These are phyloP conservation scores for Ceratonia siliqua DNA, from an alignment of 306 rosid genomes.

Conservation along the genomic window DNA sequence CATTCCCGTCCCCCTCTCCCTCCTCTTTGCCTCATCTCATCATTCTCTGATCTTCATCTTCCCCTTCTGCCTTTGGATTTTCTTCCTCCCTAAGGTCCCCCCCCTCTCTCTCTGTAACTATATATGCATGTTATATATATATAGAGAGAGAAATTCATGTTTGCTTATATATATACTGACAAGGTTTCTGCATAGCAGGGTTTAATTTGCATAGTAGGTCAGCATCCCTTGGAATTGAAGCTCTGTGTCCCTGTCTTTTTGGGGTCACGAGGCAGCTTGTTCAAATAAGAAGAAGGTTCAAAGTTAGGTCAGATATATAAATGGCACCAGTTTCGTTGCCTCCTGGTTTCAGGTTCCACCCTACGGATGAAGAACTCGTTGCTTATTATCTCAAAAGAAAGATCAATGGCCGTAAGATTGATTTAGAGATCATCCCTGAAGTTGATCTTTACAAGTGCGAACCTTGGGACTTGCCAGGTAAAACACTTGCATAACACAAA, in stretches of 20 bases:
- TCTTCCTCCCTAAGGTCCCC: constrained; percentile 34
- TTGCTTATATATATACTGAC: not conserved
- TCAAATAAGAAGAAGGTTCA: constrained; percentile 30
- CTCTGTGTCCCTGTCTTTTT: constrained; percentile 25
- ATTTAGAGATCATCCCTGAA: constrained; percentile 91
- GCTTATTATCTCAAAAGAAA: constrained; percentile 89
- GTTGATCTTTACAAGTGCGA: constrained; percentile 99
- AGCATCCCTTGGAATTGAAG: constrained; percentile 32
- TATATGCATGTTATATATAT: not conserved
- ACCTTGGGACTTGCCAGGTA: constrained; percentile 99
- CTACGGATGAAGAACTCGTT: constrained; percentile 93
- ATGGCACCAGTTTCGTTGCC: constrained; percentile 99
- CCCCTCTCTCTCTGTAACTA: constrained; percentile 21
- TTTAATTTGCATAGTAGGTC: not conserved
- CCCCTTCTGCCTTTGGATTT: constrained; percentile 26
- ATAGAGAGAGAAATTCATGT: not conserved
- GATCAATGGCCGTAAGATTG: constrained; percentile 87
- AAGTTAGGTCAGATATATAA: not conserved
- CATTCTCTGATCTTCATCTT: constrained; percentile 29
- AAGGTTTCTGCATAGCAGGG: constrained; percentile 19
- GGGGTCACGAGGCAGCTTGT: constrained; percentile 23
- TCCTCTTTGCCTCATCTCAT: constrained; percentile 30
- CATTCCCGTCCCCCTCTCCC: constrained; percentile 47
- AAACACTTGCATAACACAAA: not conserved
- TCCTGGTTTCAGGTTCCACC: constrained; percentile 97